Conservation (phyloP, 148 eudicot species). For the Camellia japonica region DNA sequence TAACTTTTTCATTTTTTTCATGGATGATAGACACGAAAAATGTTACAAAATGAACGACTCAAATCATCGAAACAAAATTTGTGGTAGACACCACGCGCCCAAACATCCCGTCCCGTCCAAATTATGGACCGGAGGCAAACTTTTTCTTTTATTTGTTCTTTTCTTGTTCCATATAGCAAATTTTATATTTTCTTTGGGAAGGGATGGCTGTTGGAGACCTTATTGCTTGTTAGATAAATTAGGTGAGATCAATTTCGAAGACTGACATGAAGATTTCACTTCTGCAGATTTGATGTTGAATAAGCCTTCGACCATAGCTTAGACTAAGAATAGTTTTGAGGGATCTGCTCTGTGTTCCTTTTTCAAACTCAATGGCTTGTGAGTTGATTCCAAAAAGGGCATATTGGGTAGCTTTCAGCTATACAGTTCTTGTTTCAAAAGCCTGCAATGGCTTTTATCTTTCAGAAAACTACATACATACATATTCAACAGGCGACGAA, state of each 20-base stretch:
- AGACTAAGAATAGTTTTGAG: background rate
- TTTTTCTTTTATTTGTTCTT: too few species aligned
- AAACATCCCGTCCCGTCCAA: too few species aligned
- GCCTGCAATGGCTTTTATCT: constrained; percentile 61
- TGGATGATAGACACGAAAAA: too few species aligned
- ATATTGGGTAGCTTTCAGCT: constrained; percentile 30
- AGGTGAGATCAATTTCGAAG: too few species aligned
- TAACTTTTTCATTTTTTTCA: too few species aligned
- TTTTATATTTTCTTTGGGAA: too few species aligned
- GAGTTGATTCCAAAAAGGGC: constrained; percentile 28
- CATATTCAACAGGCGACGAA: constrained; percentile 41
- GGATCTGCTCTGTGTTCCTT: constrained; percentile 12
- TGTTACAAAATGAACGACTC: too few species aligned
- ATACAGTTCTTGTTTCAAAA: constrained; percentile 26
- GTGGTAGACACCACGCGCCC: too few species aligned
- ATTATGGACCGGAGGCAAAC: too few species aligned
- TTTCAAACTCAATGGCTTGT: constrained; percentile 27
- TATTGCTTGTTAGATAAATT: background rate
- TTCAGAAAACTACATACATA: constrained; percentile 66
- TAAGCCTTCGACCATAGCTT: background rate
- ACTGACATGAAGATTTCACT: background rate
- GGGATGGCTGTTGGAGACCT: too few species aligned
- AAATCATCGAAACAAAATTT: too few species aligned
- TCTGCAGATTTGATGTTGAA: constrained; percentile 23
- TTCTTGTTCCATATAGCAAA: too few species aligned